phyloP scores from a whole-genome alignment of 345 rosid genomes.

The Brassica carinata region DNA sequence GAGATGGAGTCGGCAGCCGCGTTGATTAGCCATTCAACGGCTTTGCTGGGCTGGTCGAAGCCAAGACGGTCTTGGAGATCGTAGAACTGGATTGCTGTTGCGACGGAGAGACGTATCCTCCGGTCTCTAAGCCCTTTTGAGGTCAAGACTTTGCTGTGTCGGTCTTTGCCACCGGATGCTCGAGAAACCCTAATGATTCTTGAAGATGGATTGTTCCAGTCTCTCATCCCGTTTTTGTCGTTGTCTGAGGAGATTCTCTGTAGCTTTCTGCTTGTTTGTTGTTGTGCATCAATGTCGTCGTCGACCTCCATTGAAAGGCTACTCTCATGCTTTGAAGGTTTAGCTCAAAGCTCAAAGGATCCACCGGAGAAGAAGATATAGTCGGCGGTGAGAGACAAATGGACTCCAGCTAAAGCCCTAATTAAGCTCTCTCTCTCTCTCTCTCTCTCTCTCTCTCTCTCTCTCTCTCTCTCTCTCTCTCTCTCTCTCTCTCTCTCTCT shows the following conservation, averaged over 20 bases:
- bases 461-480: conserved; percentile 23
- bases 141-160: conserved; percentile 96
- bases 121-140: conserved; percentile 87
- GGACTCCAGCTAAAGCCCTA: neutral
- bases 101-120: conserved; percentile 79
- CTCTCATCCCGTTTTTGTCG: conserved; percentile 37
- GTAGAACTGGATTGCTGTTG: conserved; percentile 90
- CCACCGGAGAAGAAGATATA: conserved; percentile 10
- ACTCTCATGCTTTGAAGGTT: conserved; percentile 68
- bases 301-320: conserved; percentile 75
- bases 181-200: conserved; percentile 92
- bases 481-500: conserved; percentile 46
- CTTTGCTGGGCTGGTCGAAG: conserved; percentile 94
- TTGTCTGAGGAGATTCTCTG: conserved; percentile 46
- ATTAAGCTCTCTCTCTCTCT: neutral
- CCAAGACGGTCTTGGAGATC: conserved; percentile 94
- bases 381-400: neutral
- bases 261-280: conserved; percentile 50
- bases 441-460: conserved; percentile 62
- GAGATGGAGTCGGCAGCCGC: conserved; percentile 82
- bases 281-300: conserved; percentile 53
- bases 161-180: conserved; percentile 93
- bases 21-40: conserved; percentile 90
- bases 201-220: conserved; percentile 72
- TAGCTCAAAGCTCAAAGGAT: neutral